Base-by-base conservation (phyloP, 495 filamentous ascomycete species). In the Lepidopterella palustris region DNA sequence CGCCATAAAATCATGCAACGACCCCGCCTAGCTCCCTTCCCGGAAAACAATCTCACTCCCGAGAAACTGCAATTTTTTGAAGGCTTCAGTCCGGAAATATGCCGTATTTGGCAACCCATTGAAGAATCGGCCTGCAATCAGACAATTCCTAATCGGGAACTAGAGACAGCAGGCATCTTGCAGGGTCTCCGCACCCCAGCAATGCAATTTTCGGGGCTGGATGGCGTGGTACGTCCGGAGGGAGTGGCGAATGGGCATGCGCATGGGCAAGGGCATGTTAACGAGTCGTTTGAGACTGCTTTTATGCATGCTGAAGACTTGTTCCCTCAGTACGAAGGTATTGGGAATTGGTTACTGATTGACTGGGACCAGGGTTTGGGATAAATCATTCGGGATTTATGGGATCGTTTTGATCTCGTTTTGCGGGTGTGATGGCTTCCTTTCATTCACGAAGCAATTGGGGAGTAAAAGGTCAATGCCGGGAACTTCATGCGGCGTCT, bases 131-230 rank as follows among this genome's bases (percentile, higher is more conserved):
- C 0, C 54, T 56, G 11, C 61, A 61, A 26, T 48, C 27, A 13
- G 10, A 45, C 4, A 8, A 61, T 57, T 26, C 50, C 39, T 2
- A 53, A 47, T 5, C 26, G 64, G 11, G 64, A 67, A n/a, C 48
- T 67, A 2, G 60, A 64, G 52, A 67, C 64, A 2, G 64, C 64
- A 0, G 64, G 61, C 5, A 67, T 67, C 21, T 58, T 67, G 11
- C 61, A 61, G 29, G 64, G 57, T 10, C 26, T 67, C 4, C 45
- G 61, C 5, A 61, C 61, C 8, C 64, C 64, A 18, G 48, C 20
- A 0, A 45, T 48, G 4, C 54, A 48, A 28, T 25, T 53, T 29
- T 18, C 26, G 26, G 26, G 21, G 23, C 26, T 49, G 15, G 31
- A 35, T 6, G 21, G 21, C 4, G n/a, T 42, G 39, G 39, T 15